Base-by-base conservation (phyloP, 73 alveolate species). In the Blepharisma stoltei region DNA sequence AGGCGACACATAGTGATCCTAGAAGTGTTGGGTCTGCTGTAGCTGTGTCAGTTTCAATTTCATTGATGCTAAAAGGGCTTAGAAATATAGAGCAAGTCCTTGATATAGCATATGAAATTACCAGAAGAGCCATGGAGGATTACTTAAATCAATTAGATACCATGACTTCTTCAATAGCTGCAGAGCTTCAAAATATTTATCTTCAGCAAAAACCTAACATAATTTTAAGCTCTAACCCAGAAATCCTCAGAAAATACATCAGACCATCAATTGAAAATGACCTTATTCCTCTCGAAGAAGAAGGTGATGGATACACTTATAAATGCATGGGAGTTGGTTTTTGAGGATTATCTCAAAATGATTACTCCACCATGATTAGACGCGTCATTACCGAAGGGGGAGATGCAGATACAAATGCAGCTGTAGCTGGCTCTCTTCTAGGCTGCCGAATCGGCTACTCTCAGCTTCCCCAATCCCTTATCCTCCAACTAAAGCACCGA, bases 331-430 rank as follows among this genome's bases (percentile, higher is more conserved):
- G 48, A 18, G 14, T n/a, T 4, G 73, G 49, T 1, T 20, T 60
- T 25, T 60, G 73, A 38, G 73, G 49, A 20, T 18, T 14, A 14
- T 8, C 18, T n/a, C 73, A 60, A 38, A 25, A 25, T 14, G 46
- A 48, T 8, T 78, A 48, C 32, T 54, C 47, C 7, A 75, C 71
- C 5, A 87, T 69, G 11, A 23, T 86, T 45, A 81, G 76, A 45
- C 78, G 66, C 6, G 50, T 83, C 73, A 52, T 86, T n/a, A 18
- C 41, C 27, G 71, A 73, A 20, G 90, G 88, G 9, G 94, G 94
- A 14, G 94, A 87, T 52, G 84, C 94, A 6, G 94, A 87, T 50
- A 87, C 94, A 44, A 87, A 87, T 54, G 94, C 87, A n/a, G 79
- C 90, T 11, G 89, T 87, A 25, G 90, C 89, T 9, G 94, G 94